phyloP scores from a whole-genome alignment of 2,329 filamentous ascomycete species.

The Xylaria sp. region DNA sequence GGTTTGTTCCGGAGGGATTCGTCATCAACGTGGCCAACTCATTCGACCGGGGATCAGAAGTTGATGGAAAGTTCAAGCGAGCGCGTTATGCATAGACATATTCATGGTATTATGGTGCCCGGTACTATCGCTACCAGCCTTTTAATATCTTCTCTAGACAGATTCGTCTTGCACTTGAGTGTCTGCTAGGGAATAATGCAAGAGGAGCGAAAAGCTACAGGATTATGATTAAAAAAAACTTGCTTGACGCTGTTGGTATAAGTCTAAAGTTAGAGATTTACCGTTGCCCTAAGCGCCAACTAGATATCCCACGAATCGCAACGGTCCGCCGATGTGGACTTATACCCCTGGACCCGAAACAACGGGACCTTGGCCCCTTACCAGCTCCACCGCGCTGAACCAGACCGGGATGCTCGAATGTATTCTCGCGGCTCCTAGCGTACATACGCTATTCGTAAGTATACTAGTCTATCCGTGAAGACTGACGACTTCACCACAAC shows the following conservation, averaged over 20 bases:
- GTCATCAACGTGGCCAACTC: constrained; percentile 10
- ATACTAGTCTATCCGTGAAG: neutral
- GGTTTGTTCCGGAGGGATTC: constrained; percentile 14
- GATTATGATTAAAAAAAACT: neutral
- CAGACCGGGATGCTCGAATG: constrained; percentile 6
- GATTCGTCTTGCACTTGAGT: neutral
- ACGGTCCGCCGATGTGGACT: constrained; percentile 21
- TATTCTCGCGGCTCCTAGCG: constrained; percentile 14
- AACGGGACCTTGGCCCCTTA: constrained; percentile 24
- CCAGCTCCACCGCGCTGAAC: constrained; percentile 22
- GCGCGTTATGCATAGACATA: neutral
- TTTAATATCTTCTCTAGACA: neutral
- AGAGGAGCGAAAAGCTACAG: neutral
- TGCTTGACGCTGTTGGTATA: neutral
- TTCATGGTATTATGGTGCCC: neutral
- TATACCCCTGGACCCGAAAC: constrained; percentile 27
- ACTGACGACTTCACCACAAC: neutral
- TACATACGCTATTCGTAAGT: too few species aligned
- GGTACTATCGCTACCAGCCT: neutral
- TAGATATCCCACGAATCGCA: constrained; percentile 36
- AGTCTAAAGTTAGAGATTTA: neutral
- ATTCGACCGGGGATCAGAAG: neutral
- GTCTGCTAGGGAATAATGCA: neutral
- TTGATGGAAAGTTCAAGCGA: constrained; percentile 1
- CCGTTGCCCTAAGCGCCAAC: constrained; percentile 11